Base-by-base conservation (phyloP, 1,139 yeast genomes). In the Debaryomyces psychrophilus region DNA sequence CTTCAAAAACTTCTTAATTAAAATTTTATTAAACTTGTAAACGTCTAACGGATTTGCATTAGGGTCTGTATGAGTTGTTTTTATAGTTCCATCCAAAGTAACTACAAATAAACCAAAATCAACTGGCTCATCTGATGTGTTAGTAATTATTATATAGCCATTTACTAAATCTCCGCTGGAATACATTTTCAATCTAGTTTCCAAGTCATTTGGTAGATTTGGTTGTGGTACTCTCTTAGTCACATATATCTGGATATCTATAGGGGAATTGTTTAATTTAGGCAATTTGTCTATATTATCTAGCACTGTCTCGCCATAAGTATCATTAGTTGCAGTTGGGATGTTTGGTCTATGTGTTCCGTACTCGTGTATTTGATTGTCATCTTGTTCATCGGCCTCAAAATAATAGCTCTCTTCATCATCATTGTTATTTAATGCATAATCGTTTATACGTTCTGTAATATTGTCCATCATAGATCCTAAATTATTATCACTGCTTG, bases 41-140 rank as follows among this genome's bases (percentile, higher is more conserved):
- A 55, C 45, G 25, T 55, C 60, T 34, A 44, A 37, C 2, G 58
- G 51, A 8, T 49, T 43, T 1, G 51, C 48, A 31, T 58, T 48
- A 2, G 50, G 44, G 34, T 56, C 54, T 23, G 61, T 47, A 50
- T 71, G 73, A 5, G 68, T 62, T 3, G 69, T 65, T 49, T 73
- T 75, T 29, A 73, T 60, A 0, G 79, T 73, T 1, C 80, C 78
- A 55, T 76, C 80, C 31, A 76, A 58, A n/a, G 76, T 69, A 1
- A 75, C 79, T 2, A 73, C 71, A 50, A 76, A 76, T 11, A 75
- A 53, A 0, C 79, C 81, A 55, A 76, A 76, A 45, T 68, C 66
- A 8, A 73, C 69, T 0, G 77, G 76, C 14, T 58, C 53, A 43
- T 67, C 64, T 18, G 75, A 64, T 2, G 66, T 70, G 50, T 76